phyloP scores from a whole-genome alignment of 768 basidiomycete species.

The Calocybe indica region DNA sequence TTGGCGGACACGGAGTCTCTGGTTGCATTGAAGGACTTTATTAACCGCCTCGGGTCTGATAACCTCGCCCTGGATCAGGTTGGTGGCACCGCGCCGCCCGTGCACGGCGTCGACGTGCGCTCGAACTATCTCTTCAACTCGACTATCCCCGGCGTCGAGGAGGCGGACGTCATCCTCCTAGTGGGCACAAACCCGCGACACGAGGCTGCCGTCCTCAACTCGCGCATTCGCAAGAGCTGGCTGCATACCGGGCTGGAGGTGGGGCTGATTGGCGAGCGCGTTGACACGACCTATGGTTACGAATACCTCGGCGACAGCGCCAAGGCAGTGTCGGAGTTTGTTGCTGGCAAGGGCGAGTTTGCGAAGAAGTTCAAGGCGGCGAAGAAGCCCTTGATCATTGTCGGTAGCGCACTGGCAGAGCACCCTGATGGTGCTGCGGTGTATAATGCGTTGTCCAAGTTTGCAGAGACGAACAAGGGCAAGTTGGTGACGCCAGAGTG shows the following conservation, averaged over 20 bases:
- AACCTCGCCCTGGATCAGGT: slow-evolving; percentile 80
- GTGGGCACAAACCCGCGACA: slow-evolving; percentile 96
- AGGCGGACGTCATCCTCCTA: slow-evolving; percentile 88
- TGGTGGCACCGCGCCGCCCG: slow-evolving; percentile 61
- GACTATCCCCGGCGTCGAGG: slow-evolving; percentile 84
- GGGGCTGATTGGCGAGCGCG: slow-evolving; percentile 85
- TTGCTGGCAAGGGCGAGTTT: slow-evolving; percentile 74
- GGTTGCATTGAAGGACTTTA: slow-evolving; percentile 87
- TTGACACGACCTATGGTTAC: slow-evolving; percentile 90
- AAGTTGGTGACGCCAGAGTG: slow-evolving; percentile 82
- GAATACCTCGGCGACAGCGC: slow-evolving; percentile 80
- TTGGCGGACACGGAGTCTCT: slow-evolving; percentile 93
- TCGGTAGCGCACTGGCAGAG: slow-evolving; percentile 83
- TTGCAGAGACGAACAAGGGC: slow-evolving; percentile 71
- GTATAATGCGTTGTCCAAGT: slow-evolving; percentile 72
- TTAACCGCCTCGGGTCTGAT: slow-evolving; percentile 92
- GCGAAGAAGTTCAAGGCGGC: slow-evolving; percentile 83
- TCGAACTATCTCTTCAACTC: slow-evolving; percentile 97
- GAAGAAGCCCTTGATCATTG: slow-evolving; percentile 87
- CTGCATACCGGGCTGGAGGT: slow-evolving; percentile 82
- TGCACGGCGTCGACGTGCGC: slow-evolving; percentile 83
- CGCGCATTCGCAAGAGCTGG: slow-evolving; percentile 94
- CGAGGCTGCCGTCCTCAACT: slow-evolving; percentile 96
- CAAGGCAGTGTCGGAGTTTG: slow-evolving; percentile 71
- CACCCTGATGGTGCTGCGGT: slow-evolving; percentile 78